phyloP scores from a whole-genome alignment of 2,329 filamentous ascomycete species.

The Colletotrichum melonis region DNA sequence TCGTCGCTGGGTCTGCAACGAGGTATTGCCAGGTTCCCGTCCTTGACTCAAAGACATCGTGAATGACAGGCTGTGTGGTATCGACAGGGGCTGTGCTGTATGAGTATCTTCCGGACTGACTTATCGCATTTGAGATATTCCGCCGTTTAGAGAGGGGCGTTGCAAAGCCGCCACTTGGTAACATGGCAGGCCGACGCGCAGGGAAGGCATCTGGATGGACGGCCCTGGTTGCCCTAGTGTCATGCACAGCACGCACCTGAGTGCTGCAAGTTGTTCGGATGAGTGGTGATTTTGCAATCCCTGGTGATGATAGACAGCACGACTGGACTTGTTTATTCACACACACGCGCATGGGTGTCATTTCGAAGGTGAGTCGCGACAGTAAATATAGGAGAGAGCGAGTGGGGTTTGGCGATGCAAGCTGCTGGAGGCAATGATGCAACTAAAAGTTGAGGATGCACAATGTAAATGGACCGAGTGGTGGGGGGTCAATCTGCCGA shows the following conservation, averaged over 20 bases:
- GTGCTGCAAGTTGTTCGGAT: neutral
- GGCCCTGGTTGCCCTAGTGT: neutral
- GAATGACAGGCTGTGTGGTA: constrained; percentile 48
- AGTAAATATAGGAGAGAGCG: neutral
- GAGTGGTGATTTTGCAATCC: neutral
- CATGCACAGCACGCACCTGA: neutral
- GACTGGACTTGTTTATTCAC: neutral
- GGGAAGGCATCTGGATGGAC: neutral
- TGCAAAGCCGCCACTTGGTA: neutral
- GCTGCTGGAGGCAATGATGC: neutral
- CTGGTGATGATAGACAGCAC: neutral
- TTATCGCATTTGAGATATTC: neutral
- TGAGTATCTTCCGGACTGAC: neutral
- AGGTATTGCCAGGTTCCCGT: constrained; percentile 71
- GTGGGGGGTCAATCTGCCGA: neutral
- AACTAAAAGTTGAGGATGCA: neutral
- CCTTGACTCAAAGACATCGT: constrained; percentile 50
- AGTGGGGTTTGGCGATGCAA: neutral
- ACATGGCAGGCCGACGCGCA: neutral
- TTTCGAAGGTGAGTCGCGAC: neutral
- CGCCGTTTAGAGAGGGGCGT: neutral
- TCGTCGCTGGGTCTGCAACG: constrained; percentile 63
- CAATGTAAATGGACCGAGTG: neutral
- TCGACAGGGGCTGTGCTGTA: neutral
- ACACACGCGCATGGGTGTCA: neutral